A percentile compares a stretch with the other conserved stretches of the same genome.
Conservation (phyloP, 1,284 basidiomycete genomes). For the Cutaneotrichosporon dermatis region DNA sequence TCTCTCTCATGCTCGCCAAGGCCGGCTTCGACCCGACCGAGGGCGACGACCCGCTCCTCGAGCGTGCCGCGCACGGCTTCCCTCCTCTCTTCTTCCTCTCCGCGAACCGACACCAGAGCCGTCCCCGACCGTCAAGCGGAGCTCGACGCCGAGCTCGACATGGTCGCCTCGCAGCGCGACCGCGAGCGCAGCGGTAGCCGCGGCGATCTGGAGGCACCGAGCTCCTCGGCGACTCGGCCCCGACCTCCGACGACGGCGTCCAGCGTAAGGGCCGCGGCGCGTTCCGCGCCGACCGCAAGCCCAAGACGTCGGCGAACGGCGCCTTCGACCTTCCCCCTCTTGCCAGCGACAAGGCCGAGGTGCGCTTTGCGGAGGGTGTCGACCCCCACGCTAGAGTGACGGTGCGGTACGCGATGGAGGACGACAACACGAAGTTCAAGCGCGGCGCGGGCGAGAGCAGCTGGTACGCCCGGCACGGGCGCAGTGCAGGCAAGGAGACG, state of each 20-base stretch:
- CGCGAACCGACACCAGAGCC: not conserved
- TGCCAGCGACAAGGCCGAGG: not conserved
- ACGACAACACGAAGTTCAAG: conserved; percentile 25
- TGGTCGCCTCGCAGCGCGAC: not conserved
- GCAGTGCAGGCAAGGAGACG: conserved; percentile 38
- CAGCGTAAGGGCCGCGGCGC: conserved; percentile 32
- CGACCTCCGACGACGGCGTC: not conserved
- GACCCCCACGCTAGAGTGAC: conserved; percentile 39
- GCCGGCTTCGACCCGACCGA: conserved; percentile 45
- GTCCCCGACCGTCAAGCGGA: not conserved
- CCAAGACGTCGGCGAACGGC: not conserved
- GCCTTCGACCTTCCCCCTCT: conserved; percentile 21
- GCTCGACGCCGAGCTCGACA: conserved; percentile 4
- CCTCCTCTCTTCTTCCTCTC: conserved; percentile 34
- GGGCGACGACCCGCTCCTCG: conserved; percentile 42
- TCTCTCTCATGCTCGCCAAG: conserved; percentile 39
- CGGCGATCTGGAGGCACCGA: no score
- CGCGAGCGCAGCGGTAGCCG: not conserved
- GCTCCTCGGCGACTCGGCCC: no score
- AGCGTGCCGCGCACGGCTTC: conserved; percentile 38
- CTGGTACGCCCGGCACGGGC: conserved; percentile 41
- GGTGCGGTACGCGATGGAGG: conserved; percentile 34
- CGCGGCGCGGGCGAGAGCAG: conserved; percentile 29
- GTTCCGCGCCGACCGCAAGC: conserved; percentile 18
- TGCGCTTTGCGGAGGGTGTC: conserved; percentile 29